Evolutionary conservation across 768 basidiomycete species (phyloP).

Genomic region (Glaciozyma martinii): DNA sequence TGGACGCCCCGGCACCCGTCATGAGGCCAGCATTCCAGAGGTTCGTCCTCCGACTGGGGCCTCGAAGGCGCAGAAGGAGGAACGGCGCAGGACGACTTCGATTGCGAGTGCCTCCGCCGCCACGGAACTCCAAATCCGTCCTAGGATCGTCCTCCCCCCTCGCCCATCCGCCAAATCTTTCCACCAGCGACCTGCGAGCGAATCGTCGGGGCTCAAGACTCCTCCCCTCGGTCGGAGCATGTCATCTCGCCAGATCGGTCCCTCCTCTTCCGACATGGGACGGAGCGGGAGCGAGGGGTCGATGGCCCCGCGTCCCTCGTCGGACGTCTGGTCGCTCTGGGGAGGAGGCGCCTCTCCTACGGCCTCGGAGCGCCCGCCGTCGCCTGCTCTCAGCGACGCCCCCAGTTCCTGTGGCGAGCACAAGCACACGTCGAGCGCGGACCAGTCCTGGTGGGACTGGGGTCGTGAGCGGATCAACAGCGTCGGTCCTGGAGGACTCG

Average conservation of each 20-base stretch:
- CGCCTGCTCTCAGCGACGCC: too few species aligned
- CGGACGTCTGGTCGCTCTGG: too few species aligned
- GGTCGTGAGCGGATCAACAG: too few species aligned
- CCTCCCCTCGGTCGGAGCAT: neutral
- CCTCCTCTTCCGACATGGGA: conserved; percentile 8
- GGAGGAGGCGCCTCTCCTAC: too few species aligned
- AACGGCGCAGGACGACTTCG: neutral
- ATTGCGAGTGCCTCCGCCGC: neutral
- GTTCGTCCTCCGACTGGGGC: neutral
- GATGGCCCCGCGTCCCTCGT: too few species aligned
- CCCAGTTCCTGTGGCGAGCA: too few species aligned
- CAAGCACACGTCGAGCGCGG: too few species aligned
- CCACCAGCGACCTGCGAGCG: neutral
- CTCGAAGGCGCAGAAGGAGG: neutral
- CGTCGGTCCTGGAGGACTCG: too few species aligned
- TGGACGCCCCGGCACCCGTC: neutral
- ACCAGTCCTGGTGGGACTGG: too few species aligned
- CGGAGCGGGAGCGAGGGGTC: conserved; percentile 2
- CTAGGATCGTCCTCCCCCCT: conserved; percentile 4
- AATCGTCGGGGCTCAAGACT: neutral
- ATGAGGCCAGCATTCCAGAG: neutral
- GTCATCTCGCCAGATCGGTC: conserved; percentile 1
- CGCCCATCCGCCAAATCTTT: neutral
- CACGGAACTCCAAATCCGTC: conserved; percentile 8
- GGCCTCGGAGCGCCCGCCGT: too few species aligned